Evolutionary conservation across 768 basidiomycete genomes (phyloP), one percentile per base, ranked within the genome.

Genomic region (Lactarius indigo): DNA sequence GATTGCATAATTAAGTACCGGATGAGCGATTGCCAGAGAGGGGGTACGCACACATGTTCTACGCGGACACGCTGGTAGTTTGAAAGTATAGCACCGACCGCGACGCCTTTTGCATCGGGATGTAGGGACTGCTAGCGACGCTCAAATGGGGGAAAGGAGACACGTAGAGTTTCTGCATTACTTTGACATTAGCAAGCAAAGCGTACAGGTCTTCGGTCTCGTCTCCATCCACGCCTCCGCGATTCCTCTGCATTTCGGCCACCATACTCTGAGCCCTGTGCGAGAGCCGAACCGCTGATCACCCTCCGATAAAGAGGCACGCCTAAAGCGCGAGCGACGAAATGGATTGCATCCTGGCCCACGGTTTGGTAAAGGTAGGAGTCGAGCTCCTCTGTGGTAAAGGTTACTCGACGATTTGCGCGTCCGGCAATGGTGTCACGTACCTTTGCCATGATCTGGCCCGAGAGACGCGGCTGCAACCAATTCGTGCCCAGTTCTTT

Each of bases 341-440:
- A 81, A 58, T 92, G 87, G 65, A 98, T 89, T 20, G 94, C 93
- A 64, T 94, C 92, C 74, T 98, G 96, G 1, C 96, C 97, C 31
- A 99, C 96, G n/a, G 96, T 98, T 76, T 99, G 97, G 77, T 98
- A 99, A 76, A 99, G 82, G 79, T 94, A 98, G 28, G 96, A 98
- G 77, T 99, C 96, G 73, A 98, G 86, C 81, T 99, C 97, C 81
- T 98, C 97, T 97, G 76, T n/a, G 54, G 68, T 62, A 64, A 70
- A 70, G 64, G 37, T 39, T 17, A n/a, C 57, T 28, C 15, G 47
- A 42, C 7, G 28, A 58, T 71, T 73, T 15, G 70, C 68, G 61
- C 54, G 60, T 72, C 62, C 62, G 63, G 20, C 20, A n/a, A 65
- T 65, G 52, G 28, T 30, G 65, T 28, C 66, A 35, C 84, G 73